phyloP scores from a whole-genome alignment of 1,284 basidiomycete species.

The Austroboletus novae-zelandiae region DNA sequence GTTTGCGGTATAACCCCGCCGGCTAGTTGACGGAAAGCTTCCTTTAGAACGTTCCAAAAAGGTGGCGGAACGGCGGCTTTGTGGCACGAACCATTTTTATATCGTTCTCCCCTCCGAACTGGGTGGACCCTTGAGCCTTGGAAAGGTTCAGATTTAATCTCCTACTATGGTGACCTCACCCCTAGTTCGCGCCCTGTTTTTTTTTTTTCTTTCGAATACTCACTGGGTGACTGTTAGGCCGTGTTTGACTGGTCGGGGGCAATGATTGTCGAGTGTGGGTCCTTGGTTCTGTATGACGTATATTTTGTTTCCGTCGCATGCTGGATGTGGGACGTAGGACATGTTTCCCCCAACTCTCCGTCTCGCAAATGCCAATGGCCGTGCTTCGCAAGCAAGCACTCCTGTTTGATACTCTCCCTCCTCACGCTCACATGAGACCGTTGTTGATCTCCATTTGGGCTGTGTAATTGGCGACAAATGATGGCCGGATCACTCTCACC shows the following conservation, averaged over 20 bases:
- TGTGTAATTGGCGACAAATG: slow-evolving; percentile 12
- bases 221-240: neutral
- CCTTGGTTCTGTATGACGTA: neutral
- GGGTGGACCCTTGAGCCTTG: neutral
- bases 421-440: neutral
- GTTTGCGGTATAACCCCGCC: slow-evolving; percentile 10
- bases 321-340: neutral
- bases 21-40: slow-evolving; percentile 15
- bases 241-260: neutral
- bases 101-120: neutral
- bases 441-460: slow-evolving; percentile 14
- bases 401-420: neutral
- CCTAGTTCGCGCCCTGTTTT: slow-evolving; percentile 1
- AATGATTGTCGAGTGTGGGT: slow-evolving; percentile 1
- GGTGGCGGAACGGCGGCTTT: slow-evolving; percentile 9
- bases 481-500: slow-evolving; percentile 5
- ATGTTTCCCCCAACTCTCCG: neutral
- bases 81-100: neutral
- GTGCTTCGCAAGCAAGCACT: neutral
- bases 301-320: neutral
- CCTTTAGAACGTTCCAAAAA: slow-evolving; percentile 16
- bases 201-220: neutral
- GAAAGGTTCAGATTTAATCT: neutral
- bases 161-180: slow-evolving; percentile 8
- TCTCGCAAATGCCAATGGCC: neutral